phyloP scores from a whole-genome alignment of 495 filamentous ascomycete species.

The Lasiosphaeris hirsuta region DNA sequence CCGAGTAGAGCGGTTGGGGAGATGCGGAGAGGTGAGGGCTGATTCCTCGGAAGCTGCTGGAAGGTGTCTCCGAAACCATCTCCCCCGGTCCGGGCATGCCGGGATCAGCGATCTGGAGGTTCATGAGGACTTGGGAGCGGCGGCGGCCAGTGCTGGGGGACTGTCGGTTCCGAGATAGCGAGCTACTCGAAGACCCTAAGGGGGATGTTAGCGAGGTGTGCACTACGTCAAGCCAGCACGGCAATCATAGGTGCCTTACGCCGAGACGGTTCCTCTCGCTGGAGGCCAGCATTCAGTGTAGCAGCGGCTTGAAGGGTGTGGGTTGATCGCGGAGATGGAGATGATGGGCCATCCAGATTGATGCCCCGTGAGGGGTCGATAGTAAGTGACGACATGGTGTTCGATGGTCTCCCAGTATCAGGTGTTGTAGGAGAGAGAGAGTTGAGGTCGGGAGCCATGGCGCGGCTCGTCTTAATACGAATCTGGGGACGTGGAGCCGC shows the following conservation, averaged over 20 bases:
- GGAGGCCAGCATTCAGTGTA: slow-evolving; percentile 66
- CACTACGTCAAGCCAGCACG: background rate
- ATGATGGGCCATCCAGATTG: slow-evolving; percentile 38
- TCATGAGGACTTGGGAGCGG: slow-evolving; percentile 68
- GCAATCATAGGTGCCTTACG: slow-evolving; percentile 34
- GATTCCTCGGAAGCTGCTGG: slow-evolving; percentile 42
- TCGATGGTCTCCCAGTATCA: slow-evolving; percentile 21
- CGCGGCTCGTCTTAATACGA: background rate
- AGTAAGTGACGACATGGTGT: slow-evolving; percentile 40
- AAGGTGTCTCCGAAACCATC: slow-evolving; percentile 48
- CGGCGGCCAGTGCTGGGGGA: slow-evolving; percentile 58
- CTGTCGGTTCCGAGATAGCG: slow-evolving; percentile 49
- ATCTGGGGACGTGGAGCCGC: background rate
- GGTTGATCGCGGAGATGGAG: slow-evolving; percentile 56
- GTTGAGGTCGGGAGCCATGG: slow-evolving; percentile 62
- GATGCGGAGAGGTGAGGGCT: slow-evolving; percentile 60
- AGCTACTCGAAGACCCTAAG: slow-evolving; percentile 54
- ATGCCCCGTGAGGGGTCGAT: slow-evolving; percentile 35
- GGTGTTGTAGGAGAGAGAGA: slow-evolving; percentile 61
- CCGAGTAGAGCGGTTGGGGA: slow-evolving; percentile 51
- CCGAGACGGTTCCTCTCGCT: slow-evolving; percentile 57
- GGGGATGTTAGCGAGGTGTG: slow-evolving; percentile 15
- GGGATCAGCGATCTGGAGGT: slow-evolving; percentile 69
- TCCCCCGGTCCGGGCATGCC: slow-evolving; percentile 59
- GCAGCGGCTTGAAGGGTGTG: slow-evolving; percentile 63